These are phyloP conservation scores for Fusarium poae DNA, from an alignment of 2,329 filamentous ascomycete species.

Conservation along the genomic window DNA sequence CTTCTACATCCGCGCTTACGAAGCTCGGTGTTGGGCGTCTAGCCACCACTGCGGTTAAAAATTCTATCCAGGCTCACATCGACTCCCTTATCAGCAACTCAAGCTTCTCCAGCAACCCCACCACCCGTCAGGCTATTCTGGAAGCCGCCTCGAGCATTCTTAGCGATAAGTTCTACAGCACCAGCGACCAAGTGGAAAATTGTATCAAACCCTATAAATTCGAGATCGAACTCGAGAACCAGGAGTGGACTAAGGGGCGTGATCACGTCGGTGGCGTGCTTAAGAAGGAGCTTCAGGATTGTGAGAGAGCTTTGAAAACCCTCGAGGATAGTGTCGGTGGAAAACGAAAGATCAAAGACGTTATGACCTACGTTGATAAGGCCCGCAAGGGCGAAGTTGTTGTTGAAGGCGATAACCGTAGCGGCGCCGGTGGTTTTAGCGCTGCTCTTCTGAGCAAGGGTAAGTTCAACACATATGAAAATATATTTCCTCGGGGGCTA, in stretches of 20 bases:
- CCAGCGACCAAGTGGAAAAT: conserved; percentile 97
- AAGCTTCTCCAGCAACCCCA: conserved; percentile 90
- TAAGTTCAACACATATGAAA: conserved; percentile 56
- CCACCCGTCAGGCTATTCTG: conserved; percentile 90
- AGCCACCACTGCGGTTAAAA: conserved; percentile 90
- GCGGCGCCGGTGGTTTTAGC: conserved; percentile 94
- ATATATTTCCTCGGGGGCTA: conserved; percentile 44
- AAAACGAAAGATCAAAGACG: conserved; percentile 86
- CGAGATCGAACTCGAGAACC: conserved; percentile 92
- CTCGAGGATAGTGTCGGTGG: conserved; percentile 85
- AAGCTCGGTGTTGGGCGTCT: conserved; percentile 94
- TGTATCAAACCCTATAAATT: conserved; percentile 99
- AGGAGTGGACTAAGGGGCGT: conserved; percentile 87
- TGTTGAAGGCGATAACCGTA: conserved; percentile 84
- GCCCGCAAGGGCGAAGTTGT: conserved; percentile 87
- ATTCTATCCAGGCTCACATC: conserved; percentile 86
- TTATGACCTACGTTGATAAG: conserved; percentile 91
- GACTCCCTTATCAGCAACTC: conserved; percentile 83
- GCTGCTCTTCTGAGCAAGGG: conserved; percentile 86
- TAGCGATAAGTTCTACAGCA: conserved; percentile 95
- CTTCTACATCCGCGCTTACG: conserved; percentile 88
- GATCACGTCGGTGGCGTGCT: conserved; percentile 85
- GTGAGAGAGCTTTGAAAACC: conserved; percentile 80
- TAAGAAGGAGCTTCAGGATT: conserved; percentile 88
- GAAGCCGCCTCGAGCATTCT: conserved; percentile 91